Evolutionary conservation across 306 rosid genomes (phyloP), one percentile per base, ranked within the genome.

Genomic region (Glycine latifolia): DNA sequence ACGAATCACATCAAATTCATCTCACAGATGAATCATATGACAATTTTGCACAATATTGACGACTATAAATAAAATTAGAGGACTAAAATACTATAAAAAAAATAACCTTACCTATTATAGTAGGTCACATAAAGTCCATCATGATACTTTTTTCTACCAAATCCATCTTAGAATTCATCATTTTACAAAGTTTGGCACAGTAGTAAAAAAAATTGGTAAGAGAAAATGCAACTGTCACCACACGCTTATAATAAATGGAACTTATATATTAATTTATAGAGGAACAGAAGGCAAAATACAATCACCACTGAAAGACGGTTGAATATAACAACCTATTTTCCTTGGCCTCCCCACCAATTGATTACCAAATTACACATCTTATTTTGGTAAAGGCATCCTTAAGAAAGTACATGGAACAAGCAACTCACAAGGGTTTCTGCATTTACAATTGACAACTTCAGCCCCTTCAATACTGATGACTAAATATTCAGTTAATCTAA

Each of bases 391-490:
- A 79, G 75, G 59, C 70, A 70, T 67, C 53, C 82, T 56, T 20
- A 59, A 43, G 26, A 54, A 33, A 81, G 46, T 56, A 63, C 61
- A 49, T 48, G 48, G 55, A 17, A 84, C 70, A 81, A 73, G 76
- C 66, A 82, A 76, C 76, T 73, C 79, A 86, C 56, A 79, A 78
- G 73, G 82, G 80, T 81, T 85, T 81, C 75, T 47, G 78, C 83
- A 73, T 83, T 75, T 78, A 85, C 79, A 89, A 43, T 74, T 74
- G 66, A 26, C 35, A 67, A 10, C 79, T 85, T 75, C 81, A 48
- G 16, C 15, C 74, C 50, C 53, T 6, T 11, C 16, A 16, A 44
- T 47, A 9, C 67, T 10, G 59, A 67, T 52, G 79, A 83, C 79
- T 78, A 72, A 78, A 37, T 52, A 73, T 66, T 65, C 43, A 47